Conservation (phyloP, 768 basidiomycete species). For the Pleurotus tuber-regium region DNA sequence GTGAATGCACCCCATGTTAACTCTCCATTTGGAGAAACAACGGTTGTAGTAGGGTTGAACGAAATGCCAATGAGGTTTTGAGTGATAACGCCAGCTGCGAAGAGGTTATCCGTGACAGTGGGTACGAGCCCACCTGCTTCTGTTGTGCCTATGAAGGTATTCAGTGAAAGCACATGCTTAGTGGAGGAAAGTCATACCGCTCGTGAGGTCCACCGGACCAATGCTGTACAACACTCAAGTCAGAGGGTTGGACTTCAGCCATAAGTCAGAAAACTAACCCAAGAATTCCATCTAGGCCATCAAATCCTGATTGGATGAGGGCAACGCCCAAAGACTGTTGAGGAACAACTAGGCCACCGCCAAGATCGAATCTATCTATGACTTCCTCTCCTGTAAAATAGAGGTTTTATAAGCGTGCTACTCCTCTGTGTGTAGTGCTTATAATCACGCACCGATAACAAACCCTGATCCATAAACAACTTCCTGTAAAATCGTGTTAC, state of each 20-base stretch:
- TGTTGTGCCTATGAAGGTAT: slow-evolving; percentile 2
- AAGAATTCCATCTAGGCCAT: slow-evolving; percentile 44
- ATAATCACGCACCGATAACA: slow-evolving; percentile 32
- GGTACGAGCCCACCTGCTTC: slow-evolving; percentile 21
- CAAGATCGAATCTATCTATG: slow-evolving; percentile 40
- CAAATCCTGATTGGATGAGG: slow-evolving; percentile 25
- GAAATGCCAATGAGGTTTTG: slow-evolving; percentile 30
- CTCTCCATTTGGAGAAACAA: slow-evolving; percentile 13
- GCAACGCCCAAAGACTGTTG: slow-evolving; percentile 50
- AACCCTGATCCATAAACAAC: slow-evolving; percentile 44
- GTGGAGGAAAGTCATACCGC: slow-evolving; percentile 21
- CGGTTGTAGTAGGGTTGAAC: slow-evolving; percentile 35
- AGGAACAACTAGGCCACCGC: slow-evolving; percentile 33
- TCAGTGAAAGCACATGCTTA: background rate
- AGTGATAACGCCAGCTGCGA: slow-evolving; percentile 28
- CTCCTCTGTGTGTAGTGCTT: background rate
- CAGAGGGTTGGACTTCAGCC: background rate
- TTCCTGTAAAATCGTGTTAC: slow-evolving; percentile 21
- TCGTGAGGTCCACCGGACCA: slow-evolving; percentile 43
- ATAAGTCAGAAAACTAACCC: slow-evolving; percentile 29
- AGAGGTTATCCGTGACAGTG: slow-evolving; percentile 45
- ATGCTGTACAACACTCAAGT: slow-evolving; percentile 27
- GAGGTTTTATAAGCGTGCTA: background rate
- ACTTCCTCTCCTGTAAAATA: slow-evolving; percentile 24
- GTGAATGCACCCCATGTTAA: slow-evolving; percentile 19